Base-by-base conservation (phyloP, 768 basidiomycete genomes). In the Pisolithus marmoratus region DNA sequence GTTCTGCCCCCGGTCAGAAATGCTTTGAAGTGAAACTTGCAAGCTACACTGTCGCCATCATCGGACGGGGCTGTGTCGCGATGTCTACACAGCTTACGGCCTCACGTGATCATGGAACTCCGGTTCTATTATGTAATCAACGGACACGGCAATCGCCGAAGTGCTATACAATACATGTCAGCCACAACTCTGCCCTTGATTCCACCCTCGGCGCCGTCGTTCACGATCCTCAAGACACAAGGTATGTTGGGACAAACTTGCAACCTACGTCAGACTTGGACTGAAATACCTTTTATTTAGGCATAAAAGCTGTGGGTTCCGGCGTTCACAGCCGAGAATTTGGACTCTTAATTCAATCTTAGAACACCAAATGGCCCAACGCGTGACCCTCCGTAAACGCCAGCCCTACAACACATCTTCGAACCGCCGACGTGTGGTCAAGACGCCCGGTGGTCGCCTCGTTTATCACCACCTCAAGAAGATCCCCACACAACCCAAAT, bases 401-500 rank as follows among this genome's bases (percentile, higher is more conserved):
- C 86, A 87, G 61, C 84, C 93, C 20, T 96, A 99, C 82, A 97
- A 96, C 85, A 98, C 96, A 74, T 85, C 85, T 64, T 98, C 95
- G 53, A 94, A 87, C 82, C 84, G 92, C 69, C 82, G 94, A 69
- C 87, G 94, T 62, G 82, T 98, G 59, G 84, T 98, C 55, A 98
- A 97, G 82, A 98, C 96, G 36, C 96, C 96, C 50, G 96, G 95
- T 74, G 96, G 96, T 60, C 92, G 89, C 75, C 87, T 97, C 63
- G 92, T 95, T 63, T 94, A 95, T 77, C 94, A 98, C 78, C 90
- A 96, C 73, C 76, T 97, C 74, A 91, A 94, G 84, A 98, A 99
- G 78, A 84, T 83, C 60, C 86, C 85, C 51, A 82, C 89, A 27
- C 76, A 87, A 43, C 95, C 94, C 60, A 96, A 97, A 74, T 99